phyloP scores from a whole-genome alignment of 495 filamentous ascomycete species.

The Penicillium diatomitis region DNA sequence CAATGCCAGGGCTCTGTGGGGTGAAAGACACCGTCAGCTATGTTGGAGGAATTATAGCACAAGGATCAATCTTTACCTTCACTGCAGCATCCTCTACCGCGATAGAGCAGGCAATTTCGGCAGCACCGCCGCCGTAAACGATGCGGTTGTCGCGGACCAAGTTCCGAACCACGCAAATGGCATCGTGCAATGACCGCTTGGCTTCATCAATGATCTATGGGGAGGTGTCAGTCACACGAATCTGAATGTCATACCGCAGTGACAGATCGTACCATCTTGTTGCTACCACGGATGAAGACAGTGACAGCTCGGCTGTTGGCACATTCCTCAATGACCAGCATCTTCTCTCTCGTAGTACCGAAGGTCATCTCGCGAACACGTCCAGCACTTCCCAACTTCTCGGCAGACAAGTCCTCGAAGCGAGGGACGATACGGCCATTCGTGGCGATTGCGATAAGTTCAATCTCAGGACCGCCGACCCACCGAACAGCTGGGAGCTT shows the following conservation, averaged over 20 bases:
- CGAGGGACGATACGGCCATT: constrained; percentile 95
- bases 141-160: constrained; percentile 92
- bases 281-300: constrained; percentile 90
- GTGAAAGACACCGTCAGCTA: no score
- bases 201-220: constrained; percentile 93
- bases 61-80: constrained; percentile 41
- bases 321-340: constrained; percentile 98
- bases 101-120: constrained; percentile 94
- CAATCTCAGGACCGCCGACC: constrained; percentile 97
- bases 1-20: constrained; percentile 71
- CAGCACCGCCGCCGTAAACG: constrained; percentile 96
- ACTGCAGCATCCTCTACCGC: constrained; percentile 93
- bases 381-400: constrained; percentile 86
- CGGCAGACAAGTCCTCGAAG: constrained; percentile 85
- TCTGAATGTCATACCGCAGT: no score
- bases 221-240: not conserved
- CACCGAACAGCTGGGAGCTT: constrained; percentile 91
- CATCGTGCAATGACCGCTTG: constrained; percentile 94
- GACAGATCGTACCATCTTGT: constrained; percentile 75
- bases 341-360: constrained; percentile 96
- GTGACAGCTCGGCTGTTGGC: constrained; percentile 96
- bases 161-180: constrained; percentile 95
- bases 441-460: constrained; percentile 96
- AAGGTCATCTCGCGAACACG: constrained; percentile 92
- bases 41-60: no score